Evolutionary conservation across 768 basidiomycete species (phyloP).

Genomic region (Tephrocybe rancida): DNA sequence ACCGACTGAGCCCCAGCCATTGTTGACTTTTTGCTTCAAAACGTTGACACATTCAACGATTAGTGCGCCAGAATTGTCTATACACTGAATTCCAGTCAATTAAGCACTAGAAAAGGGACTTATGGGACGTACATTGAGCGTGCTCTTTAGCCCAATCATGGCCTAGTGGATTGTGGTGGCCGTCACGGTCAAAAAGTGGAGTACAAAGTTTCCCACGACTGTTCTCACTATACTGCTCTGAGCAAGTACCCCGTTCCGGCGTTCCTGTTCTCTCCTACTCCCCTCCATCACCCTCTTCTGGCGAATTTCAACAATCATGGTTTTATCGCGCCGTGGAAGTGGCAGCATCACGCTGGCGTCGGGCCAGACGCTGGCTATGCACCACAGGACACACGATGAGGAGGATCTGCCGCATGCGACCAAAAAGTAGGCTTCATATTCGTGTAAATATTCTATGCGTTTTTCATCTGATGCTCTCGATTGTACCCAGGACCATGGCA

Average conservation of each 20-base stretch:
- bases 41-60: slow-evolving; percentile 96
- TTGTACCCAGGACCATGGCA: slow-evolving; percentile 74
- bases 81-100: slow-evolving; percentile 56
- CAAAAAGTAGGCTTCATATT: slow-evolving; percentile 66
- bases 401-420: slow-evolving; percentile 92
- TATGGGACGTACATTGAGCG: slow-evolving; percentile 81
- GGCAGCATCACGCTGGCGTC: slow-evolving; percentile 71
- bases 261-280: slow-evolving; percentile 9
- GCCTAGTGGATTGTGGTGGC: slow-evolving; percentile 3
- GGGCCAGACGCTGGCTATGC: slow-evolving; percentile 82
- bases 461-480: slow-evolving; percentile 11
- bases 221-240: not conserved
- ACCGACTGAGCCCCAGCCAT: slow-evolving; percentile 90
- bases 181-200: slow-evolving; percentile 12
- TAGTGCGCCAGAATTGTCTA: slow-evolving; percentile 96
- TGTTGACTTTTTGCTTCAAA: slow-evolving; percentile 93
- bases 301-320: slow-evolving; percentile 41
- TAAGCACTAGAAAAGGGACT: not conserved
- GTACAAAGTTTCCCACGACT: slow-evolving; percentile 21
- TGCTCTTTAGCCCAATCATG: slow-evolving; percentile 97
- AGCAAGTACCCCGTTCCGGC: not conserved
- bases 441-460: not conserved
- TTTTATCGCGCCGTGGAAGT: slow-evolving; percentile 75
- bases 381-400: slow-evolving; percentile 86
- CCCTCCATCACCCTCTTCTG: slow-evolving; percentile 1